A percentile compares a stretch with the other conserved stretches of the same genome.
Evolutionary conservation across 2,329 filamentous ascomycete genomes (phyloP).

Genomic region (Aureobasidium musti): DNA sequence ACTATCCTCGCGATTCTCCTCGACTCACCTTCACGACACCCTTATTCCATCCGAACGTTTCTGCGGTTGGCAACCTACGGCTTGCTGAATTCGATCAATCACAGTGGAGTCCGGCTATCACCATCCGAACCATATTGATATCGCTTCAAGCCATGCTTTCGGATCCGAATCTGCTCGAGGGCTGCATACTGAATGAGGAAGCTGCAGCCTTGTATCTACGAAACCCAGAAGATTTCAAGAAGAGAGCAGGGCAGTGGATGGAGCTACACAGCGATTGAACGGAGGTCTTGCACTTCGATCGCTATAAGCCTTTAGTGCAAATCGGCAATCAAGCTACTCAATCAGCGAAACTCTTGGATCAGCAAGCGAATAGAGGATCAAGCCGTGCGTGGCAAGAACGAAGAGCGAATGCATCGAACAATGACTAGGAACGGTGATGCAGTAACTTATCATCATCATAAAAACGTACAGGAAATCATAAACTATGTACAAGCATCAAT

Average conservation of each 20-base stretch:
- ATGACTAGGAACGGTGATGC: not conserved
- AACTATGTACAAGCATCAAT: constrained; percentile 5
- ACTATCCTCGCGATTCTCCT: not conserved
- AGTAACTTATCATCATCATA: constrained; percentile 3
- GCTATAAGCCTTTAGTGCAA: too few relatives aligned
- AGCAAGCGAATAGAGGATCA: too few relatives aligned
- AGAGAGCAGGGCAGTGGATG: not conserved
- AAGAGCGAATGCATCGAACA: too few relatives aligned
- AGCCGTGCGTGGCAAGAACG: too few relatives aligned
- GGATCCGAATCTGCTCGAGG: not conserved
- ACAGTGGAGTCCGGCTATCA: not conserved
- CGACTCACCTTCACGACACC: not conserved
- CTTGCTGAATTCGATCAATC: not conserved
- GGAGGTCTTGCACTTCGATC: too few relatives aligned
- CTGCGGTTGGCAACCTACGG: not conserved
- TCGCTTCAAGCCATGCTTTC: not conserved
- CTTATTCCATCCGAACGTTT: not conserved
- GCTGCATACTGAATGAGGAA: not conserved
- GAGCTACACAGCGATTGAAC: too few relatives aligned
- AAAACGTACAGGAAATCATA: constrained; percentile 13
- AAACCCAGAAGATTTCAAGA: not conserved
- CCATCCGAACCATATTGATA: not conserved
- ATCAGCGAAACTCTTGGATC: too few relatives aligned
- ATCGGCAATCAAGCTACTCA: too few relatives aligned
- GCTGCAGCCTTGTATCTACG: not conserved